phyloP scores from a whole-genome alignment of 495 filamentous ascomycete species.

The Chaetomium fimeti region DNA sequence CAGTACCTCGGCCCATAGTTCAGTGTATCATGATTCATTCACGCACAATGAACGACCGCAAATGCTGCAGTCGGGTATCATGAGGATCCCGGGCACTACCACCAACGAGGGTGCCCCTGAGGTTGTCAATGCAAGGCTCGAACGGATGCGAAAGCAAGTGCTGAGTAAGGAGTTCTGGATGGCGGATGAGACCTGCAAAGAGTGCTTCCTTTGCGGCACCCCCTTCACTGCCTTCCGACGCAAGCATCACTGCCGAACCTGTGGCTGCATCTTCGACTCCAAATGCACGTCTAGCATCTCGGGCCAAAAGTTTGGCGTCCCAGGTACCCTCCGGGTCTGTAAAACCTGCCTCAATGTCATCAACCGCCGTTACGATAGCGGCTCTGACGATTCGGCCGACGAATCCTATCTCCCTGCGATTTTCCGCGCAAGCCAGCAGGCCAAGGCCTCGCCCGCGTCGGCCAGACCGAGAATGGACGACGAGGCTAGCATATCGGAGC shows the following conservation, averaged over 20 bases:
- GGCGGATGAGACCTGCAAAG: slow-evolving; percentile 96
- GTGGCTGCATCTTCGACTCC: slow-evolving; percentile 96
- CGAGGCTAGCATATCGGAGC: slow-evolving; percentile 42
- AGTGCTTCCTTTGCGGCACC: slow-evolving; percentile 89
- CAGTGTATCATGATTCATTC: slow-evolving; percentile 52
- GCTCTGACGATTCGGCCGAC: slow-evolving; percentile 79
- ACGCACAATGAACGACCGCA: slow-evolving; percentile 44
- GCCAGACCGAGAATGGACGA: slow-evolving; percentile 36
- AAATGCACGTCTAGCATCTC: slow-evolving; percentile 91
- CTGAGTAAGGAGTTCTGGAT: slow-evolving; percentile 98
- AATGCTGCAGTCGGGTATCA: slow-evolving; percentile 43
- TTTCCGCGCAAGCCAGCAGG: slow-evolving; percentile 51
- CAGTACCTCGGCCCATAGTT: slow-evolving; percentile 56
- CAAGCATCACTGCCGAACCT: slow-evolving; percentile 93
- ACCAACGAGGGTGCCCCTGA: slow-evolving; percentile 57
- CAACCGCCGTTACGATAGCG: slow-evolving; percentile 80
- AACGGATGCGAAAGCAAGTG: slow-evolving; percentile 75
- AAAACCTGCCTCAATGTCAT: slow-evolving; percentile 94
- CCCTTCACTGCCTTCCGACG: slow-evolving; percentile 90
- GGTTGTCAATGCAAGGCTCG: slow-evolving; percentile 58
- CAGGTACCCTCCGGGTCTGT: slow-evolving; percentile 83
- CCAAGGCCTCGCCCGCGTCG: slow-evolving; percentile 36
- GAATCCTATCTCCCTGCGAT: slow-evolving; percentile 56
- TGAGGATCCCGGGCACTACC: slow-evolving; percentile 55
- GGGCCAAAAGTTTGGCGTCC: slow-evolving; percentile 82